phyloP scores from a whole-genome alignment of 2,329 filamentous ascomycete genomes.

The Coniella vitis region DNA sequence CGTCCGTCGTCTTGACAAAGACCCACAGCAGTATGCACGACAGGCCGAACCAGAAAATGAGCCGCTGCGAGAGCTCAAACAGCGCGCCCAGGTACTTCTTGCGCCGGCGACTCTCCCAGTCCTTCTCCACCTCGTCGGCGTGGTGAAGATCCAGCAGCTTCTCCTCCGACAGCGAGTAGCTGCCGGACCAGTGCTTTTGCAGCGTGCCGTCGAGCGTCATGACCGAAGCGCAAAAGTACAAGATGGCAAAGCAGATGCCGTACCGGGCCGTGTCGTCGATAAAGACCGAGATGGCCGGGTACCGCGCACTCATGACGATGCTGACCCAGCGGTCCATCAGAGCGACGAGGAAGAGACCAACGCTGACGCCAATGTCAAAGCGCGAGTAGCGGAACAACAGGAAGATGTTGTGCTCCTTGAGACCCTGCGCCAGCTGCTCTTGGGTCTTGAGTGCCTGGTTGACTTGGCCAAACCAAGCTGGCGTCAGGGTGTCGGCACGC shows the following conservation, averaged over 20 bases:
- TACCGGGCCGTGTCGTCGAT: constrained; percentile 26
- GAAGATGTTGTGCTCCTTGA: constrained; percentile 33
- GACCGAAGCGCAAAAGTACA: constrained; percentile 33
- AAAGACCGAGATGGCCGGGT: constrained; percentile 24
- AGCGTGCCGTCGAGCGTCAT: constrained; percentile 31
- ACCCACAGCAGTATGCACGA: constrained; percentile 28
- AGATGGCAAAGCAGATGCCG: constrained; percentile 31
- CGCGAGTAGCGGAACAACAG: constrained; percentile 29
- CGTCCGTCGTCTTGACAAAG: constrained; percentile 25
- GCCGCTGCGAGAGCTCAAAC: constrained; percentile 24
- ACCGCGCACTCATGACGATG: constrained; percentile 27
- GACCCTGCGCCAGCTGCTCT: constrained; percentile 27
- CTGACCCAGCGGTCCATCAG: constrained; percentile 33
- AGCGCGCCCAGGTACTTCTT: constrained; percentile 22
- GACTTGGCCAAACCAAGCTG: constrained; percentile 30
- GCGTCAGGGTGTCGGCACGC: constrained; percentile 25
- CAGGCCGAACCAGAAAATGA: constrained; percentile 27
- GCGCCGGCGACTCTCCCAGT: constrained; percentile 20
- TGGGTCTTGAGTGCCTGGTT: constrained; percentile 28
- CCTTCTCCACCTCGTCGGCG: constrained; percentile 19
- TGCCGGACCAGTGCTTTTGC: constrained; percentile 29
- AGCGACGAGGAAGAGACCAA: constrained; percentile 31
- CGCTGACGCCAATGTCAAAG: constrained; percentile 30
- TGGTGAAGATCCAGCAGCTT: constrained; percentile 25
- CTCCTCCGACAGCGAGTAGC: constrained; percentile 27